These are phyloP conservation scores for Hericium rajendrae DNA, from an alignment of 768 basidiomycete species.

Conservation along the genomic window DNA sequence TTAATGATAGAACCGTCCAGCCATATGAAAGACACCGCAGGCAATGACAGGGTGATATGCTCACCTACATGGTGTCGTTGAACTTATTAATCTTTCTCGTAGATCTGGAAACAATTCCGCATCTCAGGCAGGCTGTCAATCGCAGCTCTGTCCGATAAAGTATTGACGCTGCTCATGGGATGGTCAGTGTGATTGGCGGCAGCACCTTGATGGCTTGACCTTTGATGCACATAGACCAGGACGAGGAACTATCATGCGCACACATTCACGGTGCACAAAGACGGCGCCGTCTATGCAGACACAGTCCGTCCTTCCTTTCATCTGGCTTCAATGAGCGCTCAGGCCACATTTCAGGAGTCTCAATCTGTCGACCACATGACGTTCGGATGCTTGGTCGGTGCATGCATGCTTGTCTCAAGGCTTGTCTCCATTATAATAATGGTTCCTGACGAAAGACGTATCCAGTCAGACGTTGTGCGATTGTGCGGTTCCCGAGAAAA, in stretches of 20 bases:
- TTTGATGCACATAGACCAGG: not conserved
- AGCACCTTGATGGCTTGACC: not conserved
- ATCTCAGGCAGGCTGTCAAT: slow-evolving; percentile 2
- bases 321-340: not conserved
- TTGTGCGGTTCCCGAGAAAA: not conserved
- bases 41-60: not conserved
- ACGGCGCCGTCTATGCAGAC: not conserved
- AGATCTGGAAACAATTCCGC: slow-evolving; percentile 4
- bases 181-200: not conserved
- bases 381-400: not conserved
- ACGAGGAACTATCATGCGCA: slow-evolving; percentile 3
- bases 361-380: not conserved
- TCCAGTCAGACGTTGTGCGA: not conserved
- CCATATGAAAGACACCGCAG: not conserved
- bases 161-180: slow-evolving; percentile 2
- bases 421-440: no score
- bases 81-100: not conserved
- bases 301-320: not conserved
- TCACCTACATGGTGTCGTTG: not conserved
- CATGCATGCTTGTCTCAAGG: not conserved
- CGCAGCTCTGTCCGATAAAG: slow-evolving; percentile 1
- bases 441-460: not conserved
- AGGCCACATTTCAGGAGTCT: not conserved
- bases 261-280: slow-evolving; percentile 1
- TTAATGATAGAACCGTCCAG: not conserved